These are phyloP conservation scores for Drechslerella stenobrocha DNA, from an alignment of 2,329 filamentous ascomycete species.

Conservation along the genomic window DNA sequence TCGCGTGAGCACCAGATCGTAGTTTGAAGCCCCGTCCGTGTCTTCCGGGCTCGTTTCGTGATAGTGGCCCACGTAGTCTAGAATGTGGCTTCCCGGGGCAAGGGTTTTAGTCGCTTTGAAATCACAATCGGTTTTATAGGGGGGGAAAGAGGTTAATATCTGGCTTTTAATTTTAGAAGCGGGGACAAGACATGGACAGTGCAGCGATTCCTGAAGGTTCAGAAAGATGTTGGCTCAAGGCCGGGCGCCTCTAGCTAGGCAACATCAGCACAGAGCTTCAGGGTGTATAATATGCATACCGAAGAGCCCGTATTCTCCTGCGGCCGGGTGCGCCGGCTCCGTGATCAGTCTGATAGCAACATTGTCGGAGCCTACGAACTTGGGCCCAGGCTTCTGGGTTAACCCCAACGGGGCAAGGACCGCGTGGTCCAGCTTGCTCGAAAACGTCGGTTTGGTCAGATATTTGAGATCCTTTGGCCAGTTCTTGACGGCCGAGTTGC, in stretches of 20 bases:
- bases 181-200: not conserved
- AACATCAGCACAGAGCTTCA: constrained; percentile 16
- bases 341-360: constrained; percentile 47
- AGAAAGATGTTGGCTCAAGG: not conserved
- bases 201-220: no score
- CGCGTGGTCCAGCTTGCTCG: constrained; percentile 28
- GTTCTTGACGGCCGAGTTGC: constrained; percentile 32
- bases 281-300: constrained; percentile 27
- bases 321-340: constrained; percentile 32
- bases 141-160: constrained; percentile 8
- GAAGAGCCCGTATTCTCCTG: constrained; percentile 44
- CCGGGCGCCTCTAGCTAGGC: constrained; percentile 29
- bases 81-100: constrained; percentile 62
- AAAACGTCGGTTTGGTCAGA: constrained; percentile 38
- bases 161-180: constrained; percentile 1
- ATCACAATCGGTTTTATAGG: constrained; percentile 17
- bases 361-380: constrained; percentile 44
- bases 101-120: constrained; percentile 60
- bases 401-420: constrained; percentile 38
- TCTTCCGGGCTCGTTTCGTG: constrained; percentile 57
- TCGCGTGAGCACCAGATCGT: constrained; percentile 67
- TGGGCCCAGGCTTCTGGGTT: constrained; percentile 18
- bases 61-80: constrained; percentile 66
- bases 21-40: constrained; percentile 61
- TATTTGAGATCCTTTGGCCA: constrained; percentile 43